Evolutionary conservation across 331 rosid genomes (phyloP), one percentile per base, ranked within the genome.

Genomic region (Malus hybrid): DNA sequence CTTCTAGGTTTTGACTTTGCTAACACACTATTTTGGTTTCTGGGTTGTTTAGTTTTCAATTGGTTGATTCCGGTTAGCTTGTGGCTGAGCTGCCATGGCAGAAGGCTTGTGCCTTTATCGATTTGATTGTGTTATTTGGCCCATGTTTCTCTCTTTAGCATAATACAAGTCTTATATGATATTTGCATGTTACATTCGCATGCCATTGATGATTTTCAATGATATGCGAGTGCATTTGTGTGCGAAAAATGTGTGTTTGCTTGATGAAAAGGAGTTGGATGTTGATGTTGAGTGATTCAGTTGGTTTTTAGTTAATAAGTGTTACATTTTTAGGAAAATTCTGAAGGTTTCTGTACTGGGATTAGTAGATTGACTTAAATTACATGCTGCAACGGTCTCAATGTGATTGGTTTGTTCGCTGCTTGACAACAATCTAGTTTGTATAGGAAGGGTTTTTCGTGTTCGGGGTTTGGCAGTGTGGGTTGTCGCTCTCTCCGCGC

Each of bases 1-100:
- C 32, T 72, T 50, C 63, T 83, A 77, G 80, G 77, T 76, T 81
- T 67, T 22, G 8, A 22, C 46, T 42, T 70, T 29, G 36, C 34
- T n/a, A 19, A 15, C 56, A 57, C 70, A 69, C 14, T n/a, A 2
- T 32, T 19, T 39, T 42, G 3, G n/a, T 10, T 36, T 71, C 48
- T 66, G 10, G 27, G n/a, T 64, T 19, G 4, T 50, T 42, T 0
- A 15, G 77, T n/a, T 64, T 36, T 32, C 36, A 74, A 62, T 69
- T 55, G 15, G 68, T 34, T 60, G 11, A 28, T 27, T 29, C 10
- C 9, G 78, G 8, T n/a, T 20, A 12, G 31, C 73, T 44, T 56
- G 31, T 67, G 22, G 55, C 6, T 52, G 48, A 31, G 74, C 64
- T 54, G 27, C 28, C 18, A 2, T 3, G 63, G 33, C 22, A 18